phyloP scores from a whole-genome alignment of 2,329 filamentous ascomycete genomes.

The Lasiodiplodia hormozganensis region DNA sequence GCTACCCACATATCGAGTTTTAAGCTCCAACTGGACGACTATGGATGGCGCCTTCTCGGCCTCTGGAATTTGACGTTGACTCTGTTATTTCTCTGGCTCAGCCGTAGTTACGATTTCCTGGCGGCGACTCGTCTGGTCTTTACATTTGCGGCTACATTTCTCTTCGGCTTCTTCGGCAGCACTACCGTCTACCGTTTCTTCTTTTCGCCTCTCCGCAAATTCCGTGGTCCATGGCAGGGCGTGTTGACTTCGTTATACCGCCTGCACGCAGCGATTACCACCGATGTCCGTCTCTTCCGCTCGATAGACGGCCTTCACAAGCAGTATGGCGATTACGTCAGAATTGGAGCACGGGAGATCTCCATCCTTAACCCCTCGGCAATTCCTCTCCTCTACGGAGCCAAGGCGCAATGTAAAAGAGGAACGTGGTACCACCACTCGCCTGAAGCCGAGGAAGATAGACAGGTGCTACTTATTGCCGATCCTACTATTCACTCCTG shows the following conservation, averaged over 20 bases:
- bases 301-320: constrained; percentile 26
- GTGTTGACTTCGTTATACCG: constrained; percentile 24
- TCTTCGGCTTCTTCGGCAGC: constrained; percentile 37
- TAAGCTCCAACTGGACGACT: constrained; percentile 14
- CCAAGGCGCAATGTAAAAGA: constrained; percentile 46
- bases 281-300: constrained; percentile 9
- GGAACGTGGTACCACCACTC: constrained; percentile 38
- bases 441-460: constrained; percentile 35
- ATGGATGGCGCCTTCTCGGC: constrained; percentile 23
- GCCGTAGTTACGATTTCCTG: constrained; percentile 10
- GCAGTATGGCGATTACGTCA: constrained; percentile 29
- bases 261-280: not conserved
- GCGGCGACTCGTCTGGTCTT: not conserved
- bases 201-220: constrained; percentile 48
- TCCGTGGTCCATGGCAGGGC: constrained; percentile 24
- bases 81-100: not conserved
- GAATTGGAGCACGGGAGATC: constrained; percentile 36
- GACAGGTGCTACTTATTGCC: constrained; percentile 33
- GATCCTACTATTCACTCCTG: constrained; percentile 36
- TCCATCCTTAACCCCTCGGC: constrained; percentile 38
- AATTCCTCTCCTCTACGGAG: constrained; percentile 37
- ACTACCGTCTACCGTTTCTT: constrained; percentile 48
- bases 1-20: constrained; percentile 1
- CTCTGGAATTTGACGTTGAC: constrained; percentile 15
- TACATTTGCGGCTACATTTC: constrained; percentile 18